Conservation (phyloP, 2,329 filamentous ascomycete genomes). For the Colletotrichum lindemuthianum region DNA sequence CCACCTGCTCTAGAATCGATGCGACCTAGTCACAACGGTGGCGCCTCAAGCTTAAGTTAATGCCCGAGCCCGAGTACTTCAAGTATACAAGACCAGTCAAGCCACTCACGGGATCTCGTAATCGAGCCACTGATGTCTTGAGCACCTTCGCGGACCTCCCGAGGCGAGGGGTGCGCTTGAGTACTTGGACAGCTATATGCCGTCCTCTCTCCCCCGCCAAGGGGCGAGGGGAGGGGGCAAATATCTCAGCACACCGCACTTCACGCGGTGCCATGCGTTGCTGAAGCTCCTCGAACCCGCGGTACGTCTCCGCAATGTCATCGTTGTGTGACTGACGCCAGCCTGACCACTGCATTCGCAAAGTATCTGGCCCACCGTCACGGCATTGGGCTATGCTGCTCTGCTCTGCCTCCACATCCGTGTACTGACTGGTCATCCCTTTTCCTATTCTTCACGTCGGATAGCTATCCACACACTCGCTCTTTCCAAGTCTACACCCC, state of each 20-base stretch:
- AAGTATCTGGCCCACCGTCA: slow-evolving; percentile 3
- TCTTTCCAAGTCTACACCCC: neutral
- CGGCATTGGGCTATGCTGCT: slow-evolving; percentile 4
- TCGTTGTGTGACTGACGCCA: neutral
- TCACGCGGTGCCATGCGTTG: neutral
- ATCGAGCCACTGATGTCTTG: slow-evolving; percentile 27
- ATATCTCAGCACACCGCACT: slow-evolving; percentile 7
- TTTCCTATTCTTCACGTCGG: slow-evolving; percentile 3
- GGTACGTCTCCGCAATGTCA: slow-evolving; percentile 1
- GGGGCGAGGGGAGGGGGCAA: slow-evolving; percentile 9
- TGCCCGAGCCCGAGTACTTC: slow-evolving; percentile 8
- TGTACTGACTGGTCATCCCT: neutral
- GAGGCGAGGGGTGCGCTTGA: slow-evolving; percentile 16
- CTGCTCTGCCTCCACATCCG: neutral
- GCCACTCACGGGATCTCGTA: slow-evolving; percentile 23
- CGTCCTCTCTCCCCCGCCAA: neutral
- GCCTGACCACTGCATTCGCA: slow-evolving; percentile 9
- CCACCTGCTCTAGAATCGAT: slow-evolving; percentile 10
- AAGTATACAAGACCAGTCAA: slow-evolving; percentile 1
- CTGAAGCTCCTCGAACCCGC: neutral
- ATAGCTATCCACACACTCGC: neutral
- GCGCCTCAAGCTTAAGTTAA: slow-evolving; percentile 9
- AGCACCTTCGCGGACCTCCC: slow-evolving; percentile 15
- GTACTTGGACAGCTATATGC: neutral
- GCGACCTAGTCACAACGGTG: slow-evolving; percentile 26